Percentiles rank a stretch among this genome's conserved stretches.
Conservation (phyloP, 352 stramenopile species). For the Phytophthora cryptogea region DNA sequence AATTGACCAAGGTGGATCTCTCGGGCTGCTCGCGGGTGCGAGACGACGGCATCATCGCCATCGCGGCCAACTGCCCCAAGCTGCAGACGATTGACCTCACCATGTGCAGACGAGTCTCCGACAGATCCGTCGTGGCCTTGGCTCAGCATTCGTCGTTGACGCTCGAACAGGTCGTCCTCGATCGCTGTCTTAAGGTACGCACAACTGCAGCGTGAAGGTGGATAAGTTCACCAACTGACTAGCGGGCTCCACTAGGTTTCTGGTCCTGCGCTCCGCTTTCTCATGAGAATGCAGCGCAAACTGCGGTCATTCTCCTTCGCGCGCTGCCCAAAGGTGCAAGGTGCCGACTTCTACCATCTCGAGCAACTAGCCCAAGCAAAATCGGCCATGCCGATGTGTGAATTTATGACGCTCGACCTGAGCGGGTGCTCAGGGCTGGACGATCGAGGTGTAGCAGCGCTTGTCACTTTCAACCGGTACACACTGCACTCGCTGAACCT, state of each 20-base stretch:
- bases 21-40: slow-evolving; percentile 75
- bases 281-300: slow-evolving; percentile 59
- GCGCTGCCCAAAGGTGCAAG: slow-evolving; percentile 65
- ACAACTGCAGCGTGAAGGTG: neutral
- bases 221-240: slow-evolving; percentile 2
- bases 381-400: slow-evolving; percentile 17
- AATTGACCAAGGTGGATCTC: slow-evolving; percentile 64
- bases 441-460: slow-evolving; percentile 43
- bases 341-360: slow-evolving; percentile 47
- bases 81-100: slow-evolving; percentile 73
- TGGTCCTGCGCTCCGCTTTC: slow-evolving; percentile 51
- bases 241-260: slow-evolving; percentile 47
- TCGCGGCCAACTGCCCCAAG: slow-evolving; percentile 52
- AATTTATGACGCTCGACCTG: slow-evolving; percentile 48
- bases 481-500: slow-evolving; percentile 63
- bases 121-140: slow-evolving; percentile 63
- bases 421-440: slow-evolving; percentile 56
- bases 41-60: slow-evolving; percentile 75
- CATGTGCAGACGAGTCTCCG: slow-evolving; percentile 82
- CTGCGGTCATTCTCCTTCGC: slow-evolving; percentile 59
- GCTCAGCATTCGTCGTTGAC: slow-evolving; percentile 44
- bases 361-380: slow-evolving; percentile 12
- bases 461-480: slow-evolving; percentile 58
- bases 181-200: slow-evolving; percentile 70
- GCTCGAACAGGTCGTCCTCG: slow-evolving; percentile 43